Evolutionary conservation across 192 early-diverging fungal genomes (phyloP).

Genomic region (Coemansia sp.): DNA sequence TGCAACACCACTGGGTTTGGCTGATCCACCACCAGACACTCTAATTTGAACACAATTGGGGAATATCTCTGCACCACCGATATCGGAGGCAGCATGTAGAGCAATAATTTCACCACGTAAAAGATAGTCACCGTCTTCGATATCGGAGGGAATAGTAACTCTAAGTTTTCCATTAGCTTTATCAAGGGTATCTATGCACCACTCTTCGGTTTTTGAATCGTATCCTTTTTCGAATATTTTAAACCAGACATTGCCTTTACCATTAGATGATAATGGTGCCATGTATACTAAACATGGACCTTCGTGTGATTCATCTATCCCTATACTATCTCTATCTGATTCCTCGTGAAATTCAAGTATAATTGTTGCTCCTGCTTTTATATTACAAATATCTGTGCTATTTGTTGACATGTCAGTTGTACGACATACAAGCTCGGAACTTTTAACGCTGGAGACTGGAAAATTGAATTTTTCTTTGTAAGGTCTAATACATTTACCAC

Average conservation of each 20-base stretch:
- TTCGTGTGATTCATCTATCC: not conserved
- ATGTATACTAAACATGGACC: conserved; percentile 11
- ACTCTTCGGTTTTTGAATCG: not conserved
- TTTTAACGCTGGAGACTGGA: conserved; percentile 9
- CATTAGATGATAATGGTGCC: conserved; percentile 6
- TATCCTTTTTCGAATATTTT: conserved; percentile 15
- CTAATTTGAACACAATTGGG: not conserved
- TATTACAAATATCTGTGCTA: conserved; percentile 2
- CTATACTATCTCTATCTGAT: not conserved
- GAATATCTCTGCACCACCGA: not conserved
- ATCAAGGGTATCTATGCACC: conserved; percentile 10
- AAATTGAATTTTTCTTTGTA: conserved; percentile 11
- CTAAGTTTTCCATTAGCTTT: not conserved
- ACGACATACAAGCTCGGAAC: conserved; percentile 17
- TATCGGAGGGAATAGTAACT: conserved; percentile 2
- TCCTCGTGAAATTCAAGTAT: conserved; percentile 17
- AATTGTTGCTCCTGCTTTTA: conserved; percentile 13
- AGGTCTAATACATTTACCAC: conserved; percentile 25
- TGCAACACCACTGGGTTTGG: not conserved
- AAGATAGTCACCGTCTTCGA: conserved; percentile 9
- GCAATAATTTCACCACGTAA: conserved; percentile 14
- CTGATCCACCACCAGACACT: not conserved
- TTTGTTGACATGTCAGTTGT: not conserved
- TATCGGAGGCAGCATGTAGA: conserved; percentile 6
- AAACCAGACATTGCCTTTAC: conserved; percentile 6